Percentiles rank a stretch among this genome's conserved stretches.
phyloP scores from a whole-genome alignment of 2,329 filamentous ascomycete genomes.

The Cercospora sp. region DNA sequence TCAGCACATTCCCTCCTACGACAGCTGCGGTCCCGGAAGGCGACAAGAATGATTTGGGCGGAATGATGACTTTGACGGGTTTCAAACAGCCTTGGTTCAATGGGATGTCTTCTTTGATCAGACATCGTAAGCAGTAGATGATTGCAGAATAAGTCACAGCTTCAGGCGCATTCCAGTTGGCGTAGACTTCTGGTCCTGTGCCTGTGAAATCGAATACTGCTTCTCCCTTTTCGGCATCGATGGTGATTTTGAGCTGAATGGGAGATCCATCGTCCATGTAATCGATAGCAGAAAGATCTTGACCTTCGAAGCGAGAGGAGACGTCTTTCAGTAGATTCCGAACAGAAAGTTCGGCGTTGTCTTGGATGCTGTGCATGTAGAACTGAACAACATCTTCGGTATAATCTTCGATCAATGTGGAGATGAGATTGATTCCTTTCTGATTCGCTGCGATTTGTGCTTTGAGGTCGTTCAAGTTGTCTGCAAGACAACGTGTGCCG shows the following conservation, averaged over 20 bases:
- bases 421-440: slow-evolving; percentile 78
- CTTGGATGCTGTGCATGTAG: slow-evolving; percentile 81
- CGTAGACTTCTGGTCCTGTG: slow-evolving; percentile 67
- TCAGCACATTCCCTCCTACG: slow-evolving; percentile 80
- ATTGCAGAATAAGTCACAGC: slow-evolving; percentile 82
- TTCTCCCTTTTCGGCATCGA: slow-evolving; percentile 71
- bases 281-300: slow-evolving; percentile 72
- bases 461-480: slow-evolving; percentile 84
- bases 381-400: slow-evolving; percentile 74
- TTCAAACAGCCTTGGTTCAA: slow-evolving; percentile 82
- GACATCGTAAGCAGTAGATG: slow-evolving; percentile 78
- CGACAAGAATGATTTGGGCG: slow-evolving; percentile 69
- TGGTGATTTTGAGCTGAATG: slow-evolving; percentile 72
- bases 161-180: slow-evolving; percentile 77
- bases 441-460: slow-evolving; percentile 86
- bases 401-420: slow-evolving; percentile 73
- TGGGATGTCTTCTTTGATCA: slow-evolving; percentile 80
- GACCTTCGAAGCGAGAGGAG: slow-evolving; percentile 66
- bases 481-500: slow-evolving; percentile 74
- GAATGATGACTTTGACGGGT: slow-evolving; percentile 73
- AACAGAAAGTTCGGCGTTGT: slow-evolving; percentile 76
- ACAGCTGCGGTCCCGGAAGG: slow-evolving; percentile 77
- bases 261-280: slow-evolving; percentile 87
- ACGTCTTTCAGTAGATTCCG: slow-evolving; percentile 71
- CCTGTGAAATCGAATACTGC: slow-evolving; percentile 78